A percentile compares a stretch with the other conserved stretches of the same genome.
Evolutionary conservation across 2,329 filamentous ascomycete genomes (phyloP).

Genomic region (Fusarium longipes): DNA sequence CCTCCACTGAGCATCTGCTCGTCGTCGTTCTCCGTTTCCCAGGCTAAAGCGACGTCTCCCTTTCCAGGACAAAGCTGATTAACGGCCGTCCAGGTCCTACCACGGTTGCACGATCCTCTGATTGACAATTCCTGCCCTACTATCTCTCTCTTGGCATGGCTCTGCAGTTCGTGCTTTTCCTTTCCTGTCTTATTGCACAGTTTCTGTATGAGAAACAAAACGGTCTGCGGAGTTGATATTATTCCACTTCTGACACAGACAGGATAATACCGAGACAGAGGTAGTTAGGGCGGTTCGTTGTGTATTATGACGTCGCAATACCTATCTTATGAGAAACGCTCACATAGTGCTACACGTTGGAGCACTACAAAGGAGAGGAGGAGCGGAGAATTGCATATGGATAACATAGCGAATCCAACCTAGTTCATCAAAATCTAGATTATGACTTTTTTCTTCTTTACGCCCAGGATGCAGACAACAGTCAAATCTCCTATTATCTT

Average conservation of each 20-base stretch:
- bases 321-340: constrained; percentile 12
- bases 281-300: constrained; percentile 18
- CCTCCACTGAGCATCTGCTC: neutral
- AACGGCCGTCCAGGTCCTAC: constrained; percentile 47
- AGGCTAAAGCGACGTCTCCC: constrained; percentile 38
- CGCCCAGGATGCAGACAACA: no score
- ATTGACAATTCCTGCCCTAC: constrained; percentile 33
- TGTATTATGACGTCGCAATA: constrained; percentile 16
- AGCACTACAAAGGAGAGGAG: neutral
- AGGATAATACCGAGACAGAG: constrained; percentile 24
- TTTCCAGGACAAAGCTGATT: constrained; percentile 46
- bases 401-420: neutral
- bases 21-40: constrained; percentile 24
- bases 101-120: constrained; percentile 50
- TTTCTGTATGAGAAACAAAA: constrained; percentile 16
- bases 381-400: no score
- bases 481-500: neutral
- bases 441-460: neutral
- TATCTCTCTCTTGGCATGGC: constrained; percentile 36
- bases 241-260: constrained; percentile 27
- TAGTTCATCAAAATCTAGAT: neutral
- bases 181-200: constrained; percentile 26
- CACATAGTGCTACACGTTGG: neutral
- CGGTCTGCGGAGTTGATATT: constrained; percentile 14
- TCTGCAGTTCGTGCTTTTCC: constrained; percentile 29